These are phyloP conservation scores for Neofusicoccum umdonicola DNA, from an alignment of 2,329 filamentous ascomycete genomes.

Conservation along the genomic window DNA sequence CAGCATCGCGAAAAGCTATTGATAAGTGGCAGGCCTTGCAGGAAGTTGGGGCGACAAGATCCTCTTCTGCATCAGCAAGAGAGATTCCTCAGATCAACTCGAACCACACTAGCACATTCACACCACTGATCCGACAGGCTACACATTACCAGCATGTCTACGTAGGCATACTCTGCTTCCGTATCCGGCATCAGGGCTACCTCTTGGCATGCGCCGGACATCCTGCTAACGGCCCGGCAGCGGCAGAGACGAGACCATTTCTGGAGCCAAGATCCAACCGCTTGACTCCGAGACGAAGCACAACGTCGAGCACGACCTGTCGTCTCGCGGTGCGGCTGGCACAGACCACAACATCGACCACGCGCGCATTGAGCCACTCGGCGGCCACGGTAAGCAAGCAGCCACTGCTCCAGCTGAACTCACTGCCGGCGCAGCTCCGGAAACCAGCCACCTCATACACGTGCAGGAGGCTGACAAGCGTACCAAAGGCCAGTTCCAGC, in stretches of 20 bases:
- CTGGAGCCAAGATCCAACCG: conserved; percentile 24
- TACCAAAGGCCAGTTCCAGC: conserved; percentile 22
- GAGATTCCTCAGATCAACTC: neutral
- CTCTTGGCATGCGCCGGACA: neutral
- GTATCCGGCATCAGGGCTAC: neutral
- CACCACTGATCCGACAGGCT: neutral
- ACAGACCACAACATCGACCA: conserved; percentile 24
- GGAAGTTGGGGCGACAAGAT: neutral
- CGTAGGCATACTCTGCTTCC: neutral
- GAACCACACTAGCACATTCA: neutral
- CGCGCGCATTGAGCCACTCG: conserved; percentile 24
- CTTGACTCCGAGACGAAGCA: conserved; percentile 22
- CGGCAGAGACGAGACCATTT: conserved; percentile 19
- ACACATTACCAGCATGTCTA: neutral
- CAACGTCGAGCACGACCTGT: conserved; percentile 19
- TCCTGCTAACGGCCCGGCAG: neutral
- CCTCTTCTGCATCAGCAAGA: neutral
- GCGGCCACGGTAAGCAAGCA: conserved; percentile 20
- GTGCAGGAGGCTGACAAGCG: conserved; percentile 3
- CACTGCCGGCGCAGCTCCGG: neutral
- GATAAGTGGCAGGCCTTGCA: neutral
- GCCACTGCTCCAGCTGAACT: neutral
- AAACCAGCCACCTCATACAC: neutral
- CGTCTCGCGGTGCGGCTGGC: conserved; percentile 20
- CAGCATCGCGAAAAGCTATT: neutral